phyloP scores from a whole-genome alignment of 345 rosid species.

The Eucalyptus regnans region DNA sequence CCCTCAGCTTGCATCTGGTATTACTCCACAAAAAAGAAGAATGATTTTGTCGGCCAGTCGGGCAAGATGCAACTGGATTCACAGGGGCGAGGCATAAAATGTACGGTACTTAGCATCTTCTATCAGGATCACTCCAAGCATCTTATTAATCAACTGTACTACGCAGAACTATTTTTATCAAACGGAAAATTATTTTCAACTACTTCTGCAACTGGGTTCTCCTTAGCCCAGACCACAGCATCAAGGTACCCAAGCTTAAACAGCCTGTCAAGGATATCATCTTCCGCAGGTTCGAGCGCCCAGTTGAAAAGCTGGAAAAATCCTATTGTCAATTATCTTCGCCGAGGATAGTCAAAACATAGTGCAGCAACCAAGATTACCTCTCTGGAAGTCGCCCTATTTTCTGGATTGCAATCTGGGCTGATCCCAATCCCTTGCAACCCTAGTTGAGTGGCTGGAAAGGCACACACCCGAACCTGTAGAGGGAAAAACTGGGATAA shows the following conservation, averaged over 20 bases:
- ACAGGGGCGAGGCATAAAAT: background rate
- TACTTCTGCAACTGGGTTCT: constrained; percentile 44
- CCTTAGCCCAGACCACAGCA: constrained; percentile 71
- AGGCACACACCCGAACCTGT: constrained; percentile 89
- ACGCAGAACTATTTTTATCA: constrained; percentile 2
- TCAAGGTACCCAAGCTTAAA: constrained; percentile 76
- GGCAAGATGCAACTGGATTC: background rate
- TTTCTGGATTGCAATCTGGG: constrained; percentile 86
- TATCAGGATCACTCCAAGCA: background rate
- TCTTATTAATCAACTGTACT: background rate
- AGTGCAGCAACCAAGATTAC: constrained; percentile 9
- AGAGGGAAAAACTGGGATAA: background rate
- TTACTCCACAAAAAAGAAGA: background rate
- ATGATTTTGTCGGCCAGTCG: background rate
- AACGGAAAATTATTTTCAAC: constrained; percentile 21
- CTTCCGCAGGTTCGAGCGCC: constrained; percentile 93
- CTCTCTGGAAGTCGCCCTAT: constrained; percentile 58
- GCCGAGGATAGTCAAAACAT: background rate
- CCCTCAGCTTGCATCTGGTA: background rate
- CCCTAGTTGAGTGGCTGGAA: constrained; percentile 48
- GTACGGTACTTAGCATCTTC: background rate
- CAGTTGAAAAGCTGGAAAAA: constrained; percentile 64
- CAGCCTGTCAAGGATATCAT: constrained; percentile 51
- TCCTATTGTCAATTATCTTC: background rate
- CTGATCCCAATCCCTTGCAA: constrained; percentile 74